Base-by-base conservation (phyloP, 129 eudicot genomes). In the Oenanthe sinensis region DNA sequence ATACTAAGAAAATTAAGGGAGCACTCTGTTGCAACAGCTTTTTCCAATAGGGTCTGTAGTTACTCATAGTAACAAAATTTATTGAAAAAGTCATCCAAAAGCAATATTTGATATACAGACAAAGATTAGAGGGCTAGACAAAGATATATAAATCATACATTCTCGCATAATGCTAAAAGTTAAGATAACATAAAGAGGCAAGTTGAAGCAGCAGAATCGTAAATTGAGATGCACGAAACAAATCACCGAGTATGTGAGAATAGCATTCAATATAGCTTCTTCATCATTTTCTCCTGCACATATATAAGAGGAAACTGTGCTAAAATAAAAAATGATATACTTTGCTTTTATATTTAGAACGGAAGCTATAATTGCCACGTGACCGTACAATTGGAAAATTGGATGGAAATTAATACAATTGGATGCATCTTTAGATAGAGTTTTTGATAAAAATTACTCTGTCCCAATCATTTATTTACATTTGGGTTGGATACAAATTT, bases 21-120 rank as follows among this genome's bases (percentile, higher is more conserved):
- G 89, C 97, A 91, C 83, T 95, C 98, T 46, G 98, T 92, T 44
- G 98, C 98, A 85, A 95, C 97, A 86, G 98, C 98, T 90, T 95
- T 95, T 65, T 97, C 97, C 86, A 95, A 68, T 89, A 95, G 82
- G 19, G 98, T 95, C 98, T 95, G 95, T 65, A 50, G 47, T 79
- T 87, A 55, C 58, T 65, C 79, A 58, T 37, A 24, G 40, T 13
- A 50, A 24, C 13, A 79, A 67, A 30, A 73, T 78, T 54, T 26
- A 43, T 9, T 14, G 43, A 58, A 28, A 76, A 67, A 28, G 58
- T 72, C 37, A 42, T 39, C 40, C 45, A 70, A 73, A 71, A 60
- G 40, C 58, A 4, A 50, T 45, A 10, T 24, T 67, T 17, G 50
- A 36, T 44, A 40, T 20, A 58, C 45, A 6, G 82, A 72, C 26